Conservation (phyloP, 495 filamentous ascomycete genomes). For the Penicillium crystallinum region DNA sequence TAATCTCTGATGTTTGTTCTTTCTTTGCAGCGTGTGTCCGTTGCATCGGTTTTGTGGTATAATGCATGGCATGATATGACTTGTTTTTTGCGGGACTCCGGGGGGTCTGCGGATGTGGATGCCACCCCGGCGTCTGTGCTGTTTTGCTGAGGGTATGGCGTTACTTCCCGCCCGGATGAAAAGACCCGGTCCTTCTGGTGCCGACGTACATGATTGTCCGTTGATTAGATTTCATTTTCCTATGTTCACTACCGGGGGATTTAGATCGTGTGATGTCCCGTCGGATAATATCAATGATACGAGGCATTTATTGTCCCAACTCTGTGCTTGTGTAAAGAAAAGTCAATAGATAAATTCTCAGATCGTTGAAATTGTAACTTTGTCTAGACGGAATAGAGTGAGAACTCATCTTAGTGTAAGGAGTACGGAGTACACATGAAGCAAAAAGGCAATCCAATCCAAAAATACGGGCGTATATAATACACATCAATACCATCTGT, state of each 20-base stretch:
- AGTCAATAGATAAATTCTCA: no score
- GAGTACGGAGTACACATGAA: not conserved
- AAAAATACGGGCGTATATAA: not conserved
- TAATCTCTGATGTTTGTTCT: constrained; percentile 12
- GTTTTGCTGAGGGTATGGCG: constrained; percentile 29
- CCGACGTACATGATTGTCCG: constrained; percentile 29
- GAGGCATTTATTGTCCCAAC: constrained; percentile 4
- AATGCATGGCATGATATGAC: constrained; percentile 47
- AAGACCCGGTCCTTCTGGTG: constrained; percentile 26
- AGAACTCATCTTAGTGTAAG: no score
- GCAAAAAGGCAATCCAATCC: constrained; percentile 1
- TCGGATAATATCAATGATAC: constrained; percentile 33
- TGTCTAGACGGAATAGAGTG: no score
- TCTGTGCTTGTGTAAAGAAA: not conserved
- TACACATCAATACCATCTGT: constrained; percentile 1
- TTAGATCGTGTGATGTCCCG: constrained; percentile 28
- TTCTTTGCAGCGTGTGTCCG: constrained; percentile 34
- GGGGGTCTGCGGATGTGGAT: constrained; percentile 3
- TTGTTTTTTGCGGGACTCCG: constrained; percentile 22
- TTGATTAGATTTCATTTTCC: constrained; percentile 28
- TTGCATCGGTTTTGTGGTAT: constrained; percentile 37
- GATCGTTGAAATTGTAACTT: no score
- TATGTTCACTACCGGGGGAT: constrained; percentile 27
- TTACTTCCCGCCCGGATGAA: constrained; percentile 28
- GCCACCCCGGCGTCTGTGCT: constrained; percentile 16